Evolutionary conservation across 208 protist species (phyloP).

Genomic region (Trypanosomatidae sp.): DNA sequence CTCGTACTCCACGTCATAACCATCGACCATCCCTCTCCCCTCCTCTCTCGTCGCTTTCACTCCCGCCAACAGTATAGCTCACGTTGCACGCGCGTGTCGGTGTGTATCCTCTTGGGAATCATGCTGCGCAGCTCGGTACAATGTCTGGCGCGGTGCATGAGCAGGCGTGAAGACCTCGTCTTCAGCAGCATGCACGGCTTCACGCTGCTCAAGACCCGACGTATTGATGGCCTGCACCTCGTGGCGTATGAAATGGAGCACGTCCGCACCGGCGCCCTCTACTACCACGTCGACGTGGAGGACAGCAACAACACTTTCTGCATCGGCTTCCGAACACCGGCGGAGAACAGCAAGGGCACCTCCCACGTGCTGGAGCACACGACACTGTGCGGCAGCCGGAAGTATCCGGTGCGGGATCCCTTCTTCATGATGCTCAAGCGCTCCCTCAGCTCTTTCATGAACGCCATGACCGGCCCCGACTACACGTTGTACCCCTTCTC

Average conservation of each 20-base stretch:
- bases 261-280: constrained; percentile 63
- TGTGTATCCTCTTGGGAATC: background rate
- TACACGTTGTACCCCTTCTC: constrained; percentile 95
- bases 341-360: constrained; percentile 93
- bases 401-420: constrained; percentile 94
- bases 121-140: constrained; percentile 63
- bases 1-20: background rate
- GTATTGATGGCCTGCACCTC: constrained; percentile 79
- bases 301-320: constrained; percentile 97
- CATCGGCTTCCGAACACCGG: constrained; percentile 95
- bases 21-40: too few species aligned
- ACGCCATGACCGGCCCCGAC: constrained; percentile 93
- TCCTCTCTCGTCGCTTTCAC: background rate
- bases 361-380: constrained; percentile 98
- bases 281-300: constrained; percentile 94
- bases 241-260: constrained; percentile 81
- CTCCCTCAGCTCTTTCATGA: constrained; percentile 93
- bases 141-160: constrained; percentile 26
- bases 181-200: constrained; percentile 73
- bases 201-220: constrained; percentile 41
- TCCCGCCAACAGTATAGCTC: background rate
- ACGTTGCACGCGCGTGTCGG: background rate
- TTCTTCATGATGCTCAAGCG: constrained; percentile 93
- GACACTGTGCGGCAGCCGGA: constrained; percentile 94
- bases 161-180: constrained; percentile 21